These are phyloP conservation scores for Inga laurina DNA, from an alignment of 306 rosid genomes.

Conservation along the genomic window DNA sequence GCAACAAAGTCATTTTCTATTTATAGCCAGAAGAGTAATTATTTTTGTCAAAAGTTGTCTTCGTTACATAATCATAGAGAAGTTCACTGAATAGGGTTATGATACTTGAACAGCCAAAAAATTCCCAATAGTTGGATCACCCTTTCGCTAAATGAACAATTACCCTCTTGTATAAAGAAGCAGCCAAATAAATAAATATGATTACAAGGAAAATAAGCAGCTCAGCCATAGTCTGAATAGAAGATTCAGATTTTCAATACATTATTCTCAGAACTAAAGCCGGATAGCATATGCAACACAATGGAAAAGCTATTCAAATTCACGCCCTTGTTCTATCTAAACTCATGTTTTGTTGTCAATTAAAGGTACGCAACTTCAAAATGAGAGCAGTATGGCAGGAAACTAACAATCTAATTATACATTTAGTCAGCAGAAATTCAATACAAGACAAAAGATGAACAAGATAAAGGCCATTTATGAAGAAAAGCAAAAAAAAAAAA, in stretches of 20 bases:
- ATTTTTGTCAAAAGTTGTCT: not conserved
- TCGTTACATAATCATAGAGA: not conserved
- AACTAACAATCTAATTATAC: constrained; percentile 74
- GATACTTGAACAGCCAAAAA: not conserved
- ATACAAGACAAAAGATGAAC: constrained; percentile 56
- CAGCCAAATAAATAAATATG: not conserved
- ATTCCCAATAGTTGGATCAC: not conserved
- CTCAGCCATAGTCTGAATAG: not conserved
- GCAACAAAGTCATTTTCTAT: not conserved
- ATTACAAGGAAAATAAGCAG: constrained; percentile 10
- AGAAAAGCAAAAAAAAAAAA: not conserved
- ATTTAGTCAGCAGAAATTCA: constrained; percentile 63
- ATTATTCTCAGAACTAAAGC: constrained; percentile 31
- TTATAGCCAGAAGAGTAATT: not conserved
- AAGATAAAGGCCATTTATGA: constrained; percentile 41
- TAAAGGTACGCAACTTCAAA: constrained; percentile 41
- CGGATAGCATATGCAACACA: constrained; percentile 34
- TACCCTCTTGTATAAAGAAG: not conserved
- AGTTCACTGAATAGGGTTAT: not conserved
- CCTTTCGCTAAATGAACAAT: not conserved
- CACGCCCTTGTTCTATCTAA: constrained; percentile 51
- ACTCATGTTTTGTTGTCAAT: constrained; percentile 42
- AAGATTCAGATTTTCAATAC: constrained; percentile 21
- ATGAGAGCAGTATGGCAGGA: constrained; percentile 49
- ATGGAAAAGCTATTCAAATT: constrained; percentile 39